Evolutionary conservation across 805 yeast genomes (phyloP), one percentile per base, ranked within the genome.

Genomic region (Brettanomyces nanus): DNA sequence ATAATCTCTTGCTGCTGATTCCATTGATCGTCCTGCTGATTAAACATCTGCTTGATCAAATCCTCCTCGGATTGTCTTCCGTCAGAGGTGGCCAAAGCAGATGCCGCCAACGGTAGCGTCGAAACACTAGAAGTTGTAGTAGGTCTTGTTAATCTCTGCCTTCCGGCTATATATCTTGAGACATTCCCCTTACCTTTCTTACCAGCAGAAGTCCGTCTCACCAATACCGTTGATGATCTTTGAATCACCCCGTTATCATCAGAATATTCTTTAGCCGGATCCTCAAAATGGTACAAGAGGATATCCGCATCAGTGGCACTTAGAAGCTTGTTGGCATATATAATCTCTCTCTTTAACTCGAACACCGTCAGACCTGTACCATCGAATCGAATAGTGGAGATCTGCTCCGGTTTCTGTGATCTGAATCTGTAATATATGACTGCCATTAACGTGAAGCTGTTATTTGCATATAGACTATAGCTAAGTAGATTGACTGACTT

Each of bases 281-380:
- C 75, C 47, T 82, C 87, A n/a, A 61, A 41, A 33, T 67, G 73
- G 54, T 73, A 83, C 14, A 92, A 52, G 32, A 73, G 62, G 28
- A 92, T 63, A 54, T 85, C 92, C 51, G 89, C 87, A 53, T 85
- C 95, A 3, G 80, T 73, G 1, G 95, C 94, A 42, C 78, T 80
- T 5, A 89, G 86, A 13, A 92, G 66, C 49, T 77, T 83, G 59
- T 89, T 90, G 28, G 78, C 85, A 15, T 71, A 59, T 31, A 92
- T 82, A 36, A 92, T 86, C 49, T 92, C 97, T 44, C 90, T 78
- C 61, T 92, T 92, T 43, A 92, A 65, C 54, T 92, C 99, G 62
- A 90, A 92, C 1, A 89, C 95, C 2, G 95, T 85, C 30, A 92
- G 77, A 21, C 97, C 97, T 0, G 98, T 90, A 17, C 98, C 99